Conservation (phyloP, 225 moss, liverwort and hornwort genomes). For the Sphagnum contortum region DNA sequence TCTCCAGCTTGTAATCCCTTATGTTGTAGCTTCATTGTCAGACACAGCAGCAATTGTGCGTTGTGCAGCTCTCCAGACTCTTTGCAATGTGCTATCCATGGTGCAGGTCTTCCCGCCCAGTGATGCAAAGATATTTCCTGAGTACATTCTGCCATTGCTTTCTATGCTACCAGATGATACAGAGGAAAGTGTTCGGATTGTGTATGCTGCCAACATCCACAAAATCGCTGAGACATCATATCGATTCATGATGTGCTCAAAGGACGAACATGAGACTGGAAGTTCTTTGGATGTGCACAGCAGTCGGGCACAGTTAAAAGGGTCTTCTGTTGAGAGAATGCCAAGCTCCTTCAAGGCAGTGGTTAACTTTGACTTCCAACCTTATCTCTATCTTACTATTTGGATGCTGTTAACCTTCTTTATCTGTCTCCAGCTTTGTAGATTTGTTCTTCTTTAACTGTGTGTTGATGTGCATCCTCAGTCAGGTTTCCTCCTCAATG, state of each 20-base stretch:
- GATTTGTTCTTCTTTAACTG: no score
- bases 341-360: slow-evolving; percentile 21
- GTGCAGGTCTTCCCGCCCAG: slow-evolving; percentile 84
- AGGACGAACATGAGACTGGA: slow-evolving; percentile 65
- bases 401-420: no score
- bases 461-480: no score
- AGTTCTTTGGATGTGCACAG: slow-evolving; percentile 48
- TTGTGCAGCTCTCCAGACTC: slow-evolving; percentile 89
- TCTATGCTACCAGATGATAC: slow-evolving; percentile 95
- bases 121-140: slow-evolving; percentile 99
- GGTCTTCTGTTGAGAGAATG: slow-evolving; percentile 32
- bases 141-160: slow-evolving; percentile 88
- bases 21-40: slow-evolving; percentile 81
- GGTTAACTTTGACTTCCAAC: slow-evolving; percentile 11
- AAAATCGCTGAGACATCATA: slow-evolving; percentile 82
- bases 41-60: slow-evolving; percentile 90
- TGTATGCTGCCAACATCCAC: slow-evolving; percentile 84
- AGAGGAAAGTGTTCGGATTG: slow-evolving; percentile 95
- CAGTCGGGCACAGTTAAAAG: slow-evolving; percentile 20
- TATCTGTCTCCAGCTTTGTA: no score
- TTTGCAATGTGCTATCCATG: slow-evolving; percentile 80
- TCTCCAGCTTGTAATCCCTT: slow-evolving; percentile 91
- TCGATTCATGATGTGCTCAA: slow-evolving; percentile 74
- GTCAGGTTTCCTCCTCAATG: no score
- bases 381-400: no score